Base-by-base conservation (phyloP, 768 basidiomycete genomes). In the Suillus discolor region DNA sequence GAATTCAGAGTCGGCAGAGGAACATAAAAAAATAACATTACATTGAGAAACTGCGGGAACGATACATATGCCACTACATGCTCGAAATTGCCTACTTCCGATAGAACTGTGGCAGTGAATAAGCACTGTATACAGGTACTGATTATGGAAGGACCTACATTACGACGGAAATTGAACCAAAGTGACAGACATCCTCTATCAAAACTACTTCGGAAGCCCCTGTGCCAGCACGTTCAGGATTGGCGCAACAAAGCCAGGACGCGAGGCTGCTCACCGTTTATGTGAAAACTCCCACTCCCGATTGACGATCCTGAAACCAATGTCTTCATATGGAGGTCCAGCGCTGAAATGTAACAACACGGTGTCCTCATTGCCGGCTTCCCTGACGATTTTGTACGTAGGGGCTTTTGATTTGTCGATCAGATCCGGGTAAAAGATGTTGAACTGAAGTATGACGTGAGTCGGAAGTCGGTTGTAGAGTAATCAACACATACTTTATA, bases 211-310 rank as follows among this genome's bases (percentile, higher is more conserved):
- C 96, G 86, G 84, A 99, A 99, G 18, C 97, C 97, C 67, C 95
- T 97, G 55, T 55, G 28, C 57, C 59, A 60, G 38, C 28, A 63
- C 23, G 47, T 45, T 55, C 8, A 51, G 73, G 34, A 71, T 57
- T 41, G 66, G 67, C 64, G 67, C 34, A 54, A 25, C 77, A 67
- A 36, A 67, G 57, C 18, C 47, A 44, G 55, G 28, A 59, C 20
- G 45, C 15, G 59, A 62, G 66, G 28, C 28, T 38, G 66, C 80
- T 62, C 75, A 93, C 94, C 94, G 87, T 82, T 97, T 97, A 73
- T 99, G 96, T 45, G 94, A 96, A 77, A 93, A 97, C 71, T 99
- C 97, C 97, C 97, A 99, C 77, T 97, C 96, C 62, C 94, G 86
- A 72, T 97, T 94, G 65, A 99, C 97, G 67, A 99, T 97, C 66